Percentiles rank a stretch among this genome's conserved stretches.
phyloP scores from a whole-genome alignment of 106 monocot genomes.

The Dendrobium officinale region DNA sequence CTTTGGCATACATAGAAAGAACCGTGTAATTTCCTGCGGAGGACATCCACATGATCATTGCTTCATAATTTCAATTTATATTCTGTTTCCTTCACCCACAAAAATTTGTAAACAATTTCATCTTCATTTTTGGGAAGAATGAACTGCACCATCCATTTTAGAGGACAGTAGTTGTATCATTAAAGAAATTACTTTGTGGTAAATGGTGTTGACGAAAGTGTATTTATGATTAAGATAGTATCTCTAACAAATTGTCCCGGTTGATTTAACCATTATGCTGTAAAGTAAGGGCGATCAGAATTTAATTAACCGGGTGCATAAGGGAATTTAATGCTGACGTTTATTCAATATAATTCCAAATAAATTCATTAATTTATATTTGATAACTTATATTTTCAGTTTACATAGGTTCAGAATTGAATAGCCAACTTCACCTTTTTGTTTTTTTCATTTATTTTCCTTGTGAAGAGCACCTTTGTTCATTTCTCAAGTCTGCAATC shows the following conservation, averaged over 20 bases:
- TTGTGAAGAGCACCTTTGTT: neutral
- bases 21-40: neutral
- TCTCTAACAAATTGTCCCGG: neutral
- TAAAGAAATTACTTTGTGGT: neutral
- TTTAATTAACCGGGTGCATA: neutral
- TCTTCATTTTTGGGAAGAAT: neutral
- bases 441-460: neutral
- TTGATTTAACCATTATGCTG: neutral
- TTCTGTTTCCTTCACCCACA: too few species aligned
- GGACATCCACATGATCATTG: neutral
- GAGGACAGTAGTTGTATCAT: neutral
- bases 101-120: neutral
- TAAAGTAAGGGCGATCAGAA: neutral
- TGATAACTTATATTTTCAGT: neutral
- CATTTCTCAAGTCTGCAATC: neutral
- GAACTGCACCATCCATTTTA: neutral
- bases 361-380: neutral
- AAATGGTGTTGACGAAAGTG: neutral
- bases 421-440: neutral
- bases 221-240: neutral
- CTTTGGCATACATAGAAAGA: neutral
- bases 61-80: neutral
- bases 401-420: neutral
- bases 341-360: neutral
- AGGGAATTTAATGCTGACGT: neutral